Base-by-base conservation (phyloP, 371 early-diverging fungal genomes). In the Apophysomyces variabilis region DNA sequence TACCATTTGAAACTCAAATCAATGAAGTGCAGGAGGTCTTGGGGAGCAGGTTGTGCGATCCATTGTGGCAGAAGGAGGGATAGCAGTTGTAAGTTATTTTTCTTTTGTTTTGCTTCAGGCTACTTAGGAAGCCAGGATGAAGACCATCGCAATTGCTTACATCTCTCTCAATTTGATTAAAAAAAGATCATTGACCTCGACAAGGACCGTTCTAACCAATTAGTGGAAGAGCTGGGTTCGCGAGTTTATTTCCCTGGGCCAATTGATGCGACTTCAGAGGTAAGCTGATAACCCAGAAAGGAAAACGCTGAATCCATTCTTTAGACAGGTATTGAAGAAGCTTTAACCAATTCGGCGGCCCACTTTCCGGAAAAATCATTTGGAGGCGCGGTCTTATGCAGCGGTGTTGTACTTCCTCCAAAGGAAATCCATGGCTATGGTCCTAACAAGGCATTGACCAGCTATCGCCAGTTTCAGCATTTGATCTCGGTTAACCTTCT, bases 161-260 rank as follows among this genome's bases (percentile, higher is more conserved):
- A 5, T 38, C 21, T 7, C 5, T 61, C 13, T 14, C 26, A 14
- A 7, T 44, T 39, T 38, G 6, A 7, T 13, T 13, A 50, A 8
- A 32, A 14, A 46, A 44, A 82, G 85, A 73, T 86, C 6, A 70
- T 88, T 63, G 88, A 88, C 67, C 67, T 88, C 64, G 83, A 86
- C 43, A 66, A 64, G 3, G 71, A 71, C 0, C 66, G 73, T 1
- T 71, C 71, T 0, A 32, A 62, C 14, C 13, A 58, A 14, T 7
- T 80, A n/a, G 79, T 75, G 0, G 44, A 73, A 1, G 72, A 78
- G 45, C 37, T 76, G 3, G 68, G 77, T 12, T 21, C 43, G 14
- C 58, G 76, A 0, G 83, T 72, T 43, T 68, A 77, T 57, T 79
- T 73, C 64, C 79, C 80, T 46, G 80, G 83, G 1, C 37, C 66